Percentiles rank a stretch among this genome's conserved stretches.
phyloP scores from a whole-genome alignment of 176 grass and related monocot genomes.

The Musa beccarii region DNA sequence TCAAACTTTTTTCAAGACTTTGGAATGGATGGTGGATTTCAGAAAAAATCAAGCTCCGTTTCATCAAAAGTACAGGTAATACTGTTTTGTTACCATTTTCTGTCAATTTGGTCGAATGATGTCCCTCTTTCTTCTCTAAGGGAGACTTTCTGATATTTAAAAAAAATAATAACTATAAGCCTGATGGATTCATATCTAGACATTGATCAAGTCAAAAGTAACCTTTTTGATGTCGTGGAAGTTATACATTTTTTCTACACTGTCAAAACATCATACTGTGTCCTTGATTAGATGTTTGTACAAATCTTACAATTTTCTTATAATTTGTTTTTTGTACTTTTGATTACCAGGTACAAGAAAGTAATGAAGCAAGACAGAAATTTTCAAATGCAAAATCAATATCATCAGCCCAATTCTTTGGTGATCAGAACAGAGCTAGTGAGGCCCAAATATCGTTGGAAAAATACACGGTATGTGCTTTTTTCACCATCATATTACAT shows the following conservation, averaged over 20 bases:
- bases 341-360: constrained; percentile 61
- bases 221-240: too few relatives aligned
- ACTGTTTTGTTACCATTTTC: not conserved
- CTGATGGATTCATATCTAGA: not conserved
- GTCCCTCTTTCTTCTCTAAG: not conserved
- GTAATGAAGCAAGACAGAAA: constrained; percentile 75
- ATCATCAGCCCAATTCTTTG: constrained; percentile 91
- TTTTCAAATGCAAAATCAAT: constrained; percentile 99
- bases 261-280: not conserved
- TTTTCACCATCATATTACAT: not conserved
- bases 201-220: not conserved
- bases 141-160: not conserved
- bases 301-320: not conserved
- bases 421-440: constrained; percentile 48
- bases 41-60: constrained; percentile 49
- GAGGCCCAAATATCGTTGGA: constrained; percentile 74
- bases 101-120: not conserved
- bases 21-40: constrained; percentile 74
- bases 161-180: not conserved
- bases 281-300: not conserved
- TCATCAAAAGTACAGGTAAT: constrained; percentile 80
- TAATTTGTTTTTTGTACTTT: not conserved
- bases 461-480: constrained; percentile 68
- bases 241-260: too few relatives aligned
- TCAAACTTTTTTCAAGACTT: constrained; percentile 90